Percentiles rank a stretch among this genome's conserved stretches.
Conservation (phyloP, 2,329 filamentous ascomycete genomes). For the Phaeophleospora eucalypticola region DNA sequence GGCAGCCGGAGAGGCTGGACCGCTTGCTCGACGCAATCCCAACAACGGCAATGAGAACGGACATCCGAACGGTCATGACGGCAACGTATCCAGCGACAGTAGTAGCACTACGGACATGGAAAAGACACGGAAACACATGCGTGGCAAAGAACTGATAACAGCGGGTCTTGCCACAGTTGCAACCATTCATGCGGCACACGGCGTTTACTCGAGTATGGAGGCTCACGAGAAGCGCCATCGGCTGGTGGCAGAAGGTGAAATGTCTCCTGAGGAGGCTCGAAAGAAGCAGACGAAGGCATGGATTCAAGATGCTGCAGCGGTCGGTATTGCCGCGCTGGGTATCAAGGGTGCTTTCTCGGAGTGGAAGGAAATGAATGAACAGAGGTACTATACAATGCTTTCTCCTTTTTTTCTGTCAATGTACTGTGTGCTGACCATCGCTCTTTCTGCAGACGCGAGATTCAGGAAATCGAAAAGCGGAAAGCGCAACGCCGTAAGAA, state of each 20-base stretch:
- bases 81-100: constrained; percentile 28
- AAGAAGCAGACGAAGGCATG: constrained; percentile 61
- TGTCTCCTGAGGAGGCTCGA: constrained; percentile 58
- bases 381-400: constrained; percentile 53
- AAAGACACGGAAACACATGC: constrained; percentile 58
- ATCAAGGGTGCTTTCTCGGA: constrained; percentile 63
- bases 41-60: constrained; percentile 11
- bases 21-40: constrained; percentile 8
- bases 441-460: constrained; percentile 33
- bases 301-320: constrained; percentile 60
- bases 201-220: constrained; percentile 60
- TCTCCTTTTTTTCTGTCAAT: constrained; percentile 3
- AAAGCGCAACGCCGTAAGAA: constrained; percentile 39
- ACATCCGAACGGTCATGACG: constrained; percentile 8
- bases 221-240: constrained; percentile 59
- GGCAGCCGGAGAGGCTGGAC: constrained; percentile 33
- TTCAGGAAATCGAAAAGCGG: constrained; percentile 50
- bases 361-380: constrained; percentile 64
- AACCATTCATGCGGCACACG: constrained; percentile 65
- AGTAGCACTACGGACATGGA: constrained; percentile 54
- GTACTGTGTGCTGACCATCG: constrained; percentile 19
- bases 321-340: constrained; percentile 63
- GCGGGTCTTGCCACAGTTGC: constrained; percentile 64
- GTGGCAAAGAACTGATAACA: constrained; percentile 62
- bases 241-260: constrained; percentile 59